These are phyloP conservation scores for Irpex sp. DNA, from an alignment of 1,284 basidiomycete genomes.

Conservation along the genomic window DNA sequence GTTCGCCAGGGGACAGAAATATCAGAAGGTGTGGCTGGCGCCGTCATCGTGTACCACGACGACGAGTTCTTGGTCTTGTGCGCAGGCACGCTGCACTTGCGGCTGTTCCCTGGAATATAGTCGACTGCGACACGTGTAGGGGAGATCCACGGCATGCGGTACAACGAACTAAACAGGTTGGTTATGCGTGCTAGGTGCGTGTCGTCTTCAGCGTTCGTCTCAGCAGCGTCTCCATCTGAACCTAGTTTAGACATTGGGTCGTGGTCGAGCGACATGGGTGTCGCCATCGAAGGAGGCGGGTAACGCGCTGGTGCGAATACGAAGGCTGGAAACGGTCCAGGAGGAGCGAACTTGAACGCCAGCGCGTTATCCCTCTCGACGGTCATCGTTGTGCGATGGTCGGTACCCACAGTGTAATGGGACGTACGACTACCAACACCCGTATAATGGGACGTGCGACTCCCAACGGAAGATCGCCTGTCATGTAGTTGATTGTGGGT, in stretches of 20 bases:
- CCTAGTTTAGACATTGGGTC: constrained; percentile 6
- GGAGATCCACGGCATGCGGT: constrained; percentile 15
- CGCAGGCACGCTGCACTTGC: neutral
- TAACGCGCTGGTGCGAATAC: constrained; percentile 6
- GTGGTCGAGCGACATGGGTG: neutral
- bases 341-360: neutral
- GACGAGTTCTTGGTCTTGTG: constrained; percentile 8
- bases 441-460: constrained; percentile 1
- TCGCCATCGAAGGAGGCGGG: neutral
- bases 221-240: neutral
- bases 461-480: constrained; percentile 2
- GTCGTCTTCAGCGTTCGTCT: neutral
- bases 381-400: constrained; percentile 3
- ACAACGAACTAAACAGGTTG: constrained; percentile 9
- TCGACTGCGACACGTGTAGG: constrained; percentile 11
- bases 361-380: neutral
- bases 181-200: constrained; percentile 1
- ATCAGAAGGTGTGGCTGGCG: constrained; percentile 9
- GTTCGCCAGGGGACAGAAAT: constrained; percentile 4
- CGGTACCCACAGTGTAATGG: neutral
- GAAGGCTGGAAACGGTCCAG: constrained; percentile 5
- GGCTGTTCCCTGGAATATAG: constrained; percentile 13
- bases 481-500: constrained; percentile 13
- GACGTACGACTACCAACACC: no score
- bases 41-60: constrained; percentile 14